phyloP scores from a whole-genome alignment of 495 filamentous ascomycete genomes.

The Cenococcum geophilum region DNA sequence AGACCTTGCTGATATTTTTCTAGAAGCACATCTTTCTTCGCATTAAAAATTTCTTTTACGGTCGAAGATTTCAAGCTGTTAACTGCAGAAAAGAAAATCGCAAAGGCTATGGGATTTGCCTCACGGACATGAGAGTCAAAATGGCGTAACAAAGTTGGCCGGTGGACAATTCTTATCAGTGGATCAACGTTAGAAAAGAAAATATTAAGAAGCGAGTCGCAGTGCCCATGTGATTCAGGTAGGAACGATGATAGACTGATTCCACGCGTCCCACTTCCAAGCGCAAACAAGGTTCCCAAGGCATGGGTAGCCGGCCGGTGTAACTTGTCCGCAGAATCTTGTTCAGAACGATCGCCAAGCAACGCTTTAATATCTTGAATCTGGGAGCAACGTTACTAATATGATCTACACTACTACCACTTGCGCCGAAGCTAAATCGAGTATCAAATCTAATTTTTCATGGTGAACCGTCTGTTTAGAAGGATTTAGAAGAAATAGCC shows the following conservation, averaged over 20 bases:
- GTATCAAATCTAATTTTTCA: background rate
- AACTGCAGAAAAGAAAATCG: conserved; percentile 25
- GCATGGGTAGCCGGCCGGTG: conserved; percentile 7
- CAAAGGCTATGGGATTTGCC: conserved; percentile 20
- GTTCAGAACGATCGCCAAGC: conserved; percentile 11
- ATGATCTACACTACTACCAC: no score
- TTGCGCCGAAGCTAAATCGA: no score
- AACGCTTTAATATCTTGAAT: conserved; percentile 33
- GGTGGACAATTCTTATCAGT: conserved; percentile 25
- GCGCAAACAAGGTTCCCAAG: conserved; percentile 17
- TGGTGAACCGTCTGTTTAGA: background rate
- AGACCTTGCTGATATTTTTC: conserved; percentile 23
- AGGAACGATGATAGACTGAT: conserved; percentile 15
- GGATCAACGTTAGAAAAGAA: conserved; percentile 29
- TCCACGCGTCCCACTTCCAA: conserved; percentile 16
- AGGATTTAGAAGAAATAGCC: background rate
- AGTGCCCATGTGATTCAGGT: conserved; percentile 19
- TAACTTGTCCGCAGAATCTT: conserved; percentile 16
- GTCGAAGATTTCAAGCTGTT: conserved; percentile 16
- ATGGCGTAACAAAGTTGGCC: conserved; percentile 22
- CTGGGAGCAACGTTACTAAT: conserved; percentile 4
- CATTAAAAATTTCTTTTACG: conserved; percentile 22
- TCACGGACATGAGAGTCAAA: conserved; percentile 19
- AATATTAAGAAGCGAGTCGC: conserved; percentile 21
- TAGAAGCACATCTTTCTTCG: conserved; percentile 20